These are phyloP conservation scores for Scheffersomyces ergatensis DNA, from an alignment of 805 yeast species.

Conservation along the genomic window DNA sequence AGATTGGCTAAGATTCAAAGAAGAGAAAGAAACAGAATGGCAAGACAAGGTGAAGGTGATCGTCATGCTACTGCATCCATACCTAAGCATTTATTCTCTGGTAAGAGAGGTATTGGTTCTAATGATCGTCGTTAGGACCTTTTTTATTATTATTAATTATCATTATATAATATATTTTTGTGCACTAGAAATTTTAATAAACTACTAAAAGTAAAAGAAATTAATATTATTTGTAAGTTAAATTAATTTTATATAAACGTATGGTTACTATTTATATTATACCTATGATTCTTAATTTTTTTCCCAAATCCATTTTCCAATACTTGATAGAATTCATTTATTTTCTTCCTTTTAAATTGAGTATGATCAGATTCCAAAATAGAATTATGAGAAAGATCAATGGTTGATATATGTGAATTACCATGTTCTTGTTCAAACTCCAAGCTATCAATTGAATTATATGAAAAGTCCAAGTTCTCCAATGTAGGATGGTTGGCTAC, in stretches of 20 bases:
- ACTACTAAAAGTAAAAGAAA: neutral
- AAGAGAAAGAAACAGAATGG: constrained; percentile 88
- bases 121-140: constrained; percentile 84
- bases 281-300: neutral
- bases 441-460: neutral
- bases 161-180: constrained; percentile 2
- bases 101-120: constrained; percentile 95
- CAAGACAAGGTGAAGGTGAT: constrained; percentile 95
- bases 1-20: constrained; percentile 86
- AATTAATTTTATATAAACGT: neutral
- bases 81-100: constrained; percentile 93
- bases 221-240: neutral
- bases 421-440: neutral
- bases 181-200: constrained; percentile 4
- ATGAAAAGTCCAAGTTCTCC: neutral
- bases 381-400: neutral
- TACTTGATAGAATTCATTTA: neutral
- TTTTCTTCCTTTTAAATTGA: neutral
- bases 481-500: neutral
- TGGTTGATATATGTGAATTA: neutral
- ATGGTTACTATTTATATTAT: neutral
- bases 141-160: constrained; percentile 1
- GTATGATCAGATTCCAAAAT: neutral
- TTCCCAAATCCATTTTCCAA: neutral
- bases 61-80: constrained; percentile 80